phyloP scores from a whole-genome alignment of 2,329 filamentous ascomycete genomes.

The Fusarium citri region DNA sequence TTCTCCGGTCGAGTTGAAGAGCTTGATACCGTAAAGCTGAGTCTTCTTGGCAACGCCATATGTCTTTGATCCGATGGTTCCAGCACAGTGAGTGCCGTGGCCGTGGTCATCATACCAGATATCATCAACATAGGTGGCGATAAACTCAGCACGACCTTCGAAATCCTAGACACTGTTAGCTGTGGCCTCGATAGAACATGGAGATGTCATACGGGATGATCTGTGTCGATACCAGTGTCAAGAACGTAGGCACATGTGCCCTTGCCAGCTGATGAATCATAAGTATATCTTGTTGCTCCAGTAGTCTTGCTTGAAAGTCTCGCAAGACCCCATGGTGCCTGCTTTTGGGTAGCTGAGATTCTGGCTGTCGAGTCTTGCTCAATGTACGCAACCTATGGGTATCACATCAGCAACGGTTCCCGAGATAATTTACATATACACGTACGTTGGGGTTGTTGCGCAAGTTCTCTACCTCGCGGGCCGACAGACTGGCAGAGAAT shows the following conservation, averaged over 20 bases:
- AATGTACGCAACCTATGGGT: background rate
- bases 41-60: conserved; percentile 6
- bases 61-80: conserved; percentile 1
- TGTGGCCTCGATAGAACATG: rapidly evolving
- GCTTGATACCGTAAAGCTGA: conserved; percentile 8
- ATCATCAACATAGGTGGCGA: conserved; percentile 5
- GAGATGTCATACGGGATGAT: background rate
- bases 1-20: conserved; percentile 1
- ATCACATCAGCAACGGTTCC: background rate
- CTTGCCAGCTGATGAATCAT: background rate
- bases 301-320: conserved; percentile 8
- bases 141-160: conserved; percentile 13
- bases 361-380: conserved; percentile 16
- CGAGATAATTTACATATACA: rapidly evolving
- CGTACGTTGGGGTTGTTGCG: conserved; percentile 7
- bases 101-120: conserved; percentile 3
- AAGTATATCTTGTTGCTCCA: background rate
- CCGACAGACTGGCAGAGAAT: background rate
- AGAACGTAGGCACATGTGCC: conserved; percentile 19
- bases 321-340: conserved; percentile 12
- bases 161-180: background rate
- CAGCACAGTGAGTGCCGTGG: conserved; percentile 9
- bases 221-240: conserved; percentile 2
- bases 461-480: conserved; percentile 1
- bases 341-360: background rate